Percentiles rank a stretch among this genome's conserved stretches.
Conservation (phyloP, 768 basidiomycete genomes). For the Cantharellus cinnabarinus region DNA sequence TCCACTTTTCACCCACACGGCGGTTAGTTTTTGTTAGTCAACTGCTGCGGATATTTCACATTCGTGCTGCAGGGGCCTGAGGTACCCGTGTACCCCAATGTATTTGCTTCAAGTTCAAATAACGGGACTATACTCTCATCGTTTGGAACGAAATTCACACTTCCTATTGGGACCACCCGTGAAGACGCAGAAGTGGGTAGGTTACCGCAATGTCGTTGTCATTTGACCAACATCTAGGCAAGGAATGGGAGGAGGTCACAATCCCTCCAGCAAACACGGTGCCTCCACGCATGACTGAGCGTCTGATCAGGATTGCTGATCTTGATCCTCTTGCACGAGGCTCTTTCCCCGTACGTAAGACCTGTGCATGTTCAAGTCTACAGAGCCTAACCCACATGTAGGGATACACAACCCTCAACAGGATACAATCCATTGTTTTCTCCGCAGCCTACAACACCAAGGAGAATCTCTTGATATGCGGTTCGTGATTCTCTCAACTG, state of each 20-base stretch:
- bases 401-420: conserved; percentile 76
- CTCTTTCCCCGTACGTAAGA: conserved; percentile 56
- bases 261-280: conserved; percentile 69
- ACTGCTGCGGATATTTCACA: background rate
- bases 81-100: conserved; percentile 48
- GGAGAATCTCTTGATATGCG: conserved; percentile 89
- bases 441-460: conserved; percentile 86
- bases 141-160: conserved; percentile 52
- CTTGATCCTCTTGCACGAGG: conserved; percentile 59
- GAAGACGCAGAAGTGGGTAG: conserved; percentile 37
- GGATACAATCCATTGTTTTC: conserved; percentile 90
- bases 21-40: conserved; percentile 20
- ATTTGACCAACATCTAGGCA: conserved; percentile 4
- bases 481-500: conserved; percentile 21
- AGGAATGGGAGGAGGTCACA: conserved; percentile 80
- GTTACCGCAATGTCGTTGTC: background rate
- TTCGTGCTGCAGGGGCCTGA: conserved; percentile 23
- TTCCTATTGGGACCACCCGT: conserved; percentile 68
- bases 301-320: conserved; percentile 46
- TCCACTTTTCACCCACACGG: conserved; percentile 38
- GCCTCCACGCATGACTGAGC: conserved; percentile 51
- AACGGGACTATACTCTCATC: conserved; percentile 51
- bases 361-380: background rate
- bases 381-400: conserved; percentile 14
- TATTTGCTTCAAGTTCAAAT: conserved; percentile 51